Evolutionary conservation across 2,329 filamentous ascomycete species (phyloP).

Genomic region (Fusarium pseudograminearum): DNA sequence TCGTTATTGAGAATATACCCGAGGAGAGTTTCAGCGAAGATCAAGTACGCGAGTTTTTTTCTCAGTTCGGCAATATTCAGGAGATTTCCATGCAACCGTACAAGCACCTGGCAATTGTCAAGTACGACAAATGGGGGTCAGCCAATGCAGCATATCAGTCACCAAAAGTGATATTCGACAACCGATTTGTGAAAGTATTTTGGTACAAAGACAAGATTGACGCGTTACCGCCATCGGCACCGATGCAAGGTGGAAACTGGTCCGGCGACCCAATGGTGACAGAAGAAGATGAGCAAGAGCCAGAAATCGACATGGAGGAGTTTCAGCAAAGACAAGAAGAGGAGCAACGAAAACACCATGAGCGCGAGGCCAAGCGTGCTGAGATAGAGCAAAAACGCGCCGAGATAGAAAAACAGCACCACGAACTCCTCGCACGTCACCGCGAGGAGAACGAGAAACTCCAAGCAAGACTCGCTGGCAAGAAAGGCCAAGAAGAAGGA

Average conservation of each 20-base stretch:
- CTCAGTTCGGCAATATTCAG: slow-evolving; percentile 74
- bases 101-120: slow-evolving; percentile 76
- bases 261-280: slow-evolving; percentile 32
- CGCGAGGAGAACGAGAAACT: slow-evolving; percentile 75
- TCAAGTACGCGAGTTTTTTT: slow-evolving; percentile 75
- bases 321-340: slow-evolving; percentile 77
- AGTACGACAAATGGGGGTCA: slow-evolving; percentile 72
- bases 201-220: slow-evolving; percentile 73
- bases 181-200: slow-evolving; percentile 86
- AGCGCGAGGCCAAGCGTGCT: slow-evolving; percentile 71
- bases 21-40: slow-evolving; percentile 76
- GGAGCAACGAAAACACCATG: slow-evolving; percentile 76
- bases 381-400: slow-evolving; percentile 72
- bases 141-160: slow-evolving; percentile 80
- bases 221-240: slow-evolving; percentile 43
- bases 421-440: slow-evolving; percentile 71
- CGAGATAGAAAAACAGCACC: slow-evolving; percentile 74
- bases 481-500: slow-evolving; percentile 47
- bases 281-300: slow-evolving; percentile 52
- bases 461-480: slow-evolving; percentile 62
- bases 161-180: slow-evolving; percentile 85
- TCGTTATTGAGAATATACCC: slow-evolving; percentile 84
- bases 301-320: slow-evolving; percentile 76
- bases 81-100: slow-evolving; percentile 74
- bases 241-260: slow-evolving; percentile 46